Base-by-base conservation (phyloP, 140 eudicot genomes). In the Cichorium intybus region DNA sequence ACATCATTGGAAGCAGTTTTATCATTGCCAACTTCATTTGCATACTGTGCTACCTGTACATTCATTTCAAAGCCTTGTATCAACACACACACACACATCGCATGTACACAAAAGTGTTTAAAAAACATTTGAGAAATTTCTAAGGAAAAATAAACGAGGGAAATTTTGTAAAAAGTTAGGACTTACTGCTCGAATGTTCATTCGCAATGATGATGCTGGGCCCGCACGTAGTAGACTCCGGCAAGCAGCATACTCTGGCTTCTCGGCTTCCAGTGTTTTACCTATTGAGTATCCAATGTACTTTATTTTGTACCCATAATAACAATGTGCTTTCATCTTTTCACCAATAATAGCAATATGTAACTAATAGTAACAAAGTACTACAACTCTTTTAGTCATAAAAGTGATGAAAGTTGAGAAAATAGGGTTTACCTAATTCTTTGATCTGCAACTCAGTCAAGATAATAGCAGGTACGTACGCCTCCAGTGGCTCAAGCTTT, bases 161-260 rank as follows among this genome's bases (percentile, higher is more conserved):
- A 61, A 41, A n/a, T 14, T 24, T 48, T 10, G 35, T 29, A 18
- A 64, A 27, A 79, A 43, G 56, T 26, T 17, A 75, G 10, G 50
- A 85, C 87, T 80, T 75, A 92, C 98, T 46, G 96, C 98, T 83
- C 95, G 92, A 56, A 92, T 84, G 76, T 92, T 92, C 71, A 82
- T 69, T 56, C 96, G 93, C 31, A 92, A 78, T 58, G 96, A 92
- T 64, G 89, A 79, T 54, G 95, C 89, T 60, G 96, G 96, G 46
- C 98, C 98, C 20, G 93, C 79, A 27, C 96, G 88, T 75, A 85
- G 66, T 35, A 88, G 57, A 73, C 68, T 83, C 43, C 96, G 81
- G 68, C 84, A 92, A 37, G 85, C 81, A 57, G 86, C 92, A 79
- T 62, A 92, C 69, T 85, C 74, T 66, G 96, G 98, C 64, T 85